Evolutionary conservation across 176 grass and related monocot species (phyloP).

Genomic region (Tillandsia fasciculata): DNA sequence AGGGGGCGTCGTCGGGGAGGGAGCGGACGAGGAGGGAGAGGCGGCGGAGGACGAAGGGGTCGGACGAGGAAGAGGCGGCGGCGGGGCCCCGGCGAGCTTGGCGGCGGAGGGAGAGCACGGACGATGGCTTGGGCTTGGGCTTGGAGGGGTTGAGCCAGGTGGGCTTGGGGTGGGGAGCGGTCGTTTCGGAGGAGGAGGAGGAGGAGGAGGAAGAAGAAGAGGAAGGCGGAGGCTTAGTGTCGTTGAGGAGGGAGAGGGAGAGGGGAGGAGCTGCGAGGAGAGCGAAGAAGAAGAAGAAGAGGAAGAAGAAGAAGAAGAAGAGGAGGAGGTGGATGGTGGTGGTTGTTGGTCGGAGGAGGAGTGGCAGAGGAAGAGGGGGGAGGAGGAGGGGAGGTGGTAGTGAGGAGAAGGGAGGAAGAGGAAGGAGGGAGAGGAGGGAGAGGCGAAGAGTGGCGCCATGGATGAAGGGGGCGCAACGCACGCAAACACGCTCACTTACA

Average conservation of each 20-base stretch:
- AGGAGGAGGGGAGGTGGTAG: conserved; percentile 22
- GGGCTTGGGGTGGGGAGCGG: conserved; percentile 29
- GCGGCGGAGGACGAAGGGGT: conserved; percentile 23
- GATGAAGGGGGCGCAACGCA: background rate
- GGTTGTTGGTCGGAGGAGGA: conserved; percentile 13
- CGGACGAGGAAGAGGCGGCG: conserved; percentile 28
- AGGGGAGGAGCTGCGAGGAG: conserved; percentile 63
- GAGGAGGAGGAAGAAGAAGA: conserved; percentile 11
- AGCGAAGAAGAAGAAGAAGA: conserved; percentile 48
- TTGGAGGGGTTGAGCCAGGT: conserved; percentile 73
- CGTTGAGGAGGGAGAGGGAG: conserved; percentile 52
- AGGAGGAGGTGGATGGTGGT: conserved; percentile 13
- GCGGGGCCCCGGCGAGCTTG: conserved; percentile 37
- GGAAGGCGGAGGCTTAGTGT: conserved; percentile 8
- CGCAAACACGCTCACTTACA: too few relatives aligned
- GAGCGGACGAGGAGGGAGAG: conserved; percentile 38
- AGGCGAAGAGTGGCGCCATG: conserved; percentile 13
- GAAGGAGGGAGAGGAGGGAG: conserved; percentile 35
- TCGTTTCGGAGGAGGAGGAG: background rate
- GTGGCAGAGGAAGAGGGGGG: background rate
- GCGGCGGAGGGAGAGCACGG: conserved; percentile 58
- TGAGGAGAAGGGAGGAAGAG: conserved; percentile 22
- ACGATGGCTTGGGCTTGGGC: conserved; percentile 33
- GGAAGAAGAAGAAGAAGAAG: conserved; percentile 12
- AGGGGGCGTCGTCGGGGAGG: conserved; percentile 30